These are phyloP conservation scores for Pelargonium nanum DNA, from an alignment of 345 rosid species.

Conservation along the genomic window DNA sequence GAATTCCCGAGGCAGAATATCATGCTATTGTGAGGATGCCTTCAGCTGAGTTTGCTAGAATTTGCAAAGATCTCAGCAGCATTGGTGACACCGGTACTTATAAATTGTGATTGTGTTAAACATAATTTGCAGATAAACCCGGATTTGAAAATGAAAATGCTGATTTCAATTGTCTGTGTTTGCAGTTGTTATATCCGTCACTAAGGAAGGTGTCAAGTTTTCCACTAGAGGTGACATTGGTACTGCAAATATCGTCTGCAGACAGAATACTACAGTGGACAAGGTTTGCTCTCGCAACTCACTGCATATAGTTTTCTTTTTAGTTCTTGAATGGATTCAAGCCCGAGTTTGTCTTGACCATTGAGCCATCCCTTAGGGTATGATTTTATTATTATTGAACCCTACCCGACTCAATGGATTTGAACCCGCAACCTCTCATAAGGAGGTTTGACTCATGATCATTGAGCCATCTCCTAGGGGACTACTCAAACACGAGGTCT, in stretches of 20 bases:
- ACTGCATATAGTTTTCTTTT: neutral
- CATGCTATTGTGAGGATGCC: conserved; percentile 97
- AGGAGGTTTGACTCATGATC: too few species aligned
- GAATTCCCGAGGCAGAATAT: conserved; percentile 96
- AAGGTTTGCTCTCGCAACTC: conserved; percentile 40
- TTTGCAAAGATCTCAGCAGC: conserved; percentile 79
- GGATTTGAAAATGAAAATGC: neutral
- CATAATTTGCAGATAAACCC: conserved; percentile 3
- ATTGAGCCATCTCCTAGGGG: too few species aligned
- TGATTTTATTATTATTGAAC: too few species aligned
- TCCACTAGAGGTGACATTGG: conserved; percentile 49
- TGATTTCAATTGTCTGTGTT: conserved; percentile 2
- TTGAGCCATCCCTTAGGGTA: too few species aligned
- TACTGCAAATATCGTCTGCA: conserved; percentile 54
- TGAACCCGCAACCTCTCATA: too few species aligned
- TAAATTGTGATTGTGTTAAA: neutral
- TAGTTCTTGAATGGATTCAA: neutral
- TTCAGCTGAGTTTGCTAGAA: conserved; percentile 78
- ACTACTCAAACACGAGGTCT: too few species aligned
- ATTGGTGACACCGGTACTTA: conserved; percentile 87
- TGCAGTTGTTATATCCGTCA: conserved; percentile 35
- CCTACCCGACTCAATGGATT: too few species aligned
- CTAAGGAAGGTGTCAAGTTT: conserved; percentile 41
- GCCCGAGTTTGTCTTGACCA: neutral
- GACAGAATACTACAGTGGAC: conserved; percentile 69